Base-by-base conservation (phyloP, 345 rosid genomes). In the Bruguiera sexangula region DNA sequence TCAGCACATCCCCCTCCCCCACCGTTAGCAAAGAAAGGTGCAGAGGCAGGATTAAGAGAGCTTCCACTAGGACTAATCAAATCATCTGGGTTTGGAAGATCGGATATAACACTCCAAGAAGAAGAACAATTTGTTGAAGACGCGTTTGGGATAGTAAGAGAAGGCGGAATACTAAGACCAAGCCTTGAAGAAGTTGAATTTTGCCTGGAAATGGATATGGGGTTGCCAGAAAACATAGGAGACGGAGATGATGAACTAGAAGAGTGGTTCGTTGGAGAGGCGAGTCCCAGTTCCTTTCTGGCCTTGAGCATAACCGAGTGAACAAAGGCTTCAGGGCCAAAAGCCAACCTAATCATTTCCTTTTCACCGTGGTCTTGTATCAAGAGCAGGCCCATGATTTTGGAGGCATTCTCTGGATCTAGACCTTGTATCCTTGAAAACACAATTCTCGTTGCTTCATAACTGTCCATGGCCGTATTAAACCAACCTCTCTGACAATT, bases 321-420 rank as follows among this genome's bases (percentile, higher is more conserved):
- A 53, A 90, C 83, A 69, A 87, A 83, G 64, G 92, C 70, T 75
- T 90, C 96, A 0, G 98, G 93, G 13, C 97, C 97, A 79, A 89
- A 87, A 78, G 97, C 98, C 51, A 93, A 81, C 66, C 98, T 81
- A 73, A 93, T 90, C 96, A 90, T 90, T 78, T 90, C 98, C 64
- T 93, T 90, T 62, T 93, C 98, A n/a, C 97, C 93, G 36, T 88
- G 93, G 68, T 93, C 98, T 77, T 93, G 95, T 66, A 90, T 85
- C 56, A 93, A 87, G 73, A 93, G 90, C 43, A 90, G 81, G 75
- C 97, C 93, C 93, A 93, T 90, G 88, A 90, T 93, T 82, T 85
- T 93, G 36, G 98, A 90, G 20, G 98, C 96, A 83, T 89, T 88
- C 16, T 90, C 96, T 39, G 96, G 91, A 81, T 93, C 98, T 50